Base-by-base conservation (phyloP, 2,329 filamentous ascomycete species). In the Sclerotiophoma versabilis region DNA sequence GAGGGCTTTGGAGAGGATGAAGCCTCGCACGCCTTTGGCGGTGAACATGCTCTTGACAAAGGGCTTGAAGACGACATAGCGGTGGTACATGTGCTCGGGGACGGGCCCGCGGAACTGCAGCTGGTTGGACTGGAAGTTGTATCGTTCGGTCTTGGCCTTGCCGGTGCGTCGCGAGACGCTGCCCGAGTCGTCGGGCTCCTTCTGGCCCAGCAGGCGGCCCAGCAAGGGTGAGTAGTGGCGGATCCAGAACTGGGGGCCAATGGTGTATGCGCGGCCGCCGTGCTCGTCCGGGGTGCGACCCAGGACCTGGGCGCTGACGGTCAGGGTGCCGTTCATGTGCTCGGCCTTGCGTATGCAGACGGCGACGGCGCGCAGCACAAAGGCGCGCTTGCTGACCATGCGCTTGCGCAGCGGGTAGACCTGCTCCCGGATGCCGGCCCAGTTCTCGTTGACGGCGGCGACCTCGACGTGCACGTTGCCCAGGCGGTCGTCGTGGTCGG, bases 61-160 rank as follows among this genome's bases (percentile, higher is more conserved):
- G 22, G 93, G 92, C 51, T 87, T 89, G 76, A 97, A 97, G 73
- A 96, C 93, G 52, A 97, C 93, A 69, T 90, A 98, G 62, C 92
- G 89, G 73, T 97, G 93, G 73, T 96, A 96, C 27, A 98, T 80
- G 58, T 87, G 81, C 2, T 85, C 79, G 0, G 93, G 93, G 0
- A 95, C 88, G 0, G 93, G 93, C 0, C 93, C 93, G 38, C 84
- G 81, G 7, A 98, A 83, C 72, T 97, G 93, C 68, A 97, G 87
- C 73, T 97, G 90, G 72, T 92, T 93, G 32, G 93, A 91, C 81
- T 96, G 93, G 76, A 98, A 98, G 75, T 95, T 91, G 71, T 93
- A 93, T 79, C 87, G 88, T 68, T 90, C 83, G 2, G 86, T 81
- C 60, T 81, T 73, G 10, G 64, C 50, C 52, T 69, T 73, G 38